phyloP scores from a whole-genome alignment of 257 asterid genomes.

The Coffea eugenioides region DNA sequence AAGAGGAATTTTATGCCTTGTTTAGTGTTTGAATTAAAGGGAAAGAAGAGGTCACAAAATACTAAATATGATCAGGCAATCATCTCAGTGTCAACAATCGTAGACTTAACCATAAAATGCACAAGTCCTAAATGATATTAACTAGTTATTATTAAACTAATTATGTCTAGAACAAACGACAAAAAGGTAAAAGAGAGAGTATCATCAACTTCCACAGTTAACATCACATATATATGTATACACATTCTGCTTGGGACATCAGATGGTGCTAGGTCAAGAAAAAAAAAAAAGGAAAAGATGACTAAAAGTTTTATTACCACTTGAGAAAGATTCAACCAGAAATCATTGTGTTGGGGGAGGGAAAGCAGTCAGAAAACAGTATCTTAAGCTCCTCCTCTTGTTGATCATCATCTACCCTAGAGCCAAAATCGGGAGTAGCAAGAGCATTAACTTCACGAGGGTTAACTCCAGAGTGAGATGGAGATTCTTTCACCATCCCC shows the following conservation, averaged over 20 bases:
- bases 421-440: background rate
- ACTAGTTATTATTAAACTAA: too few relatives aligned
- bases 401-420: background rate
- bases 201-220: too few relatives aligned
- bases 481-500: constrained; percentile 23
- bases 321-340: background rate
- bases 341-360: constrained; percentile 20
- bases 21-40: too few relatives aligned
- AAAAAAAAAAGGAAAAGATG: background rate
- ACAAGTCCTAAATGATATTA: too few relatives aligned
- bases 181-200: too few relatives aligned
- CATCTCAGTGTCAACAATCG: too few relatives aligned
- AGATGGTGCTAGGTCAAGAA: background rate
- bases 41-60: too few relatives aligned
- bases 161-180: too few relatives aligned
- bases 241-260: background rate
- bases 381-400: constrained; percentile 40
- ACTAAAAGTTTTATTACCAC: background rate
- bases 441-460: background rate
- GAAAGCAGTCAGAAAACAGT: constrained; percentile 37
- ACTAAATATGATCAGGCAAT: too few relatives aligned
- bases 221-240: background rate
- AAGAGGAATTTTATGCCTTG: too few relatives aligned
- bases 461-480: constrained; percentile 6
- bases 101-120: too few relatives aligned